Evolutionary conservation across 768 basidiomycete species (phyloP), one percentile per base, ranked within the genome.

Genomic region (Suillus clintonianus): DNA sequence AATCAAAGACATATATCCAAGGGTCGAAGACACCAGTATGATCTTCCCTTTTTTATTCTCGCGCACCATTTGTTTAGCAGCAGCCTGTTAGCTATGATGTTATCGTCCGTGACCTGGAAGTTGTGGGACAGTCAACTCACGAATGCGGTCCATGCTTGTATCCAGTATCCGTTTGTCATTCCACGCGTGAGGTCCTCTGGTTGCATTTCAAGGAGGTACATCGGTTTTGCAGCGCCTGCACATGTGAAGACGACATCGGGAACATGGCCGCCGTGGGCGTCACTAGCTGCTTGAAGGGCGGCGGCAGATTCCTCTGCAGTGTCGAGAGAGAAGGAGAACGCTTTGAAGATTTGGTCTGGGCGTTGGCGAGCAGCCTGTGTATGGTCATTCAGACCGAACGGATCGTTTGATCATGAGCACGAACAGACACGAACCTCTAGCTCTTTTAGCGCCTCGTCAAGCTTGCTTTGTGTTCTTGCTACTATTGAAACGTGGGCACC

Each of bases 401-500:
- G 27, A 41, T 37, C 4, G 32, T 64, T 22, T 54, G 27, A 62
- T 41, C 32, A 8, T 39, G n/a, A 24, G 32, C 48, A 65, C 84
- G 37, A 60, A 90, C 93, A 10, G 30, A 34, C 45, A 65, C 84
- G 39, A 60, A 91, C 94, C 82, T 95, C 88, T 32, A 96, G 74
- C 50, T 83, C 77, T 37, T 74, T 77, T 27, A 91, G 69, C 0
- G 93, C 91, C 17, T 76, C 78, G 60, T 86, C 82, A 13, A 95
- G 77, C 63, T 84, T 87, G 51, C 79, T 79, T 69, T 89, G 81
- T 59, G 89, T 87, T 14, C 94, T 82, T 8, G 94, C 94, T 11
- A 96, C 89, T 64, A 96, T 93, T 8, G 91, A 92, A 4, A 96
- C 89, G 65, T 93, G 83, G 0, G 94, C 93, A 0, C 95, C 95